phyloP scores from a whole-genome alignment of 805 yeast genomes.

The Candida adriatica region DNA sequence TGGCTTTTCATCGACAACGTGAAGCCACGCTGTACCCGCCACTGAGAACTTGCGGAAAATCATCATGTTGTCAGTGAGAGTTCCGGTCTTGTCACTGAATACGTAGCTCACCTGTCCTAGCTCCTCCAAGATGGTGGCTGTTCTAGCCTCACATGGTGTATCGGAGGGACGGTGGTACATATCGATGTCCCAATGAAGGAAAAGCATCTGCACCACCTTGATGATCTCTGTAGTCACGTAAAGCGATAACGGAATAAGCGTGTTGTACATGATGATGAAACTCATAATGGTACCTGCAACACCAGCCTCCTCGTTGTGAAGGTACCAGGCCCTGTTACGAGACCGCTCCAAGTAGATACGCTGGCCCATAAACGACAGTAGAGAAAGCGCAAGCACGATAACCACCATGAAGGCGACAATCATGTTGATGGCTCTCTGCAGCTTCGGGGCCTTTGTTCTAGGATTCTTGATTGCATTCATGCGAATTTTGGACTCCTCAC shows the following conservation, averaged over 20 bases:
- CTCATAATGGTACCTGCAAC: slow-evolving; percentile 90
- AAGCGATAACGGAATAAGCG: slow-evolving; percentile 88
- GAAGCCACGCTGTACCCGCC: slow-evolving; percentile 86
- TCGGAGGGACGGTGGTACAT: slow-evolving; percentile 82
- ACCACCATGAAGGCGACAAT: slow-evolving; percentile 85
- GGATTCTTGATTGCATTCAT: slow-evolving; percentile 92
- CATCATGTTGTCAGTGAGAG: slow-evolving; percentile 93
- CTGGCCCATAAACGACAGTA: slow-evolving; percentile 79
- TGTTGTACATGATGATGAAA: slow-evolving; percentile 93
- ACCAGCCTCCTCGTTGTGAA: slow-evolving; percentile 67
- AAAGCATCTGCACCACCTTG: slow-evolving; percentile 75
- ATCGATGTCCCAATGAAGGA: slow-evolving; percentile 87
- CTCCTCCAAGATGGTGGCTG: slow-evolving; percentile 93
- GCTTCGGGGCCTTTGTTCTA: slow-evolving; percentile 86
- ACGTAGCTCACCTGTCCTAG: slow-evolving; percentile 94
- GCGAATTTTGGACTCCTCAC: slow-evolving; percentile 92
- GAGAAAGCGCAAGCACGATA: slow-evolving; percentile 66
- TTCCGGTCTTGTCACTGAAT: slow-evolving; percentile 96
- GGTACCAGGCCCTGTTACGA: slow-evolving; percentile 61
- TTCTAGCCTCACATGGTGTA: slow-evolving; percentile 91
- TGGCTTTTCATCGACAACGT: slow-evolving; percentile 48
- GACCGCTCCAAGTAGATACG: slow-evolving; percentile 38
- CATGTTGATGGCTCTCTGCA: slow-evolving; percentile 74
- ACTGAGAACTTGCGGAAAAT: slow-evolving; percentile 82
- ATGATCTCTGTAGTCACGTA: slow-evolving; percentile 96